A percentile compares a stretch with the other conserved stretches of the same genome.
These are phyloP conservation scores for Metschnikowia shivogae DNA, from an alignment of 805 yeast genomes.

Conservation along the genomic window DNA sequence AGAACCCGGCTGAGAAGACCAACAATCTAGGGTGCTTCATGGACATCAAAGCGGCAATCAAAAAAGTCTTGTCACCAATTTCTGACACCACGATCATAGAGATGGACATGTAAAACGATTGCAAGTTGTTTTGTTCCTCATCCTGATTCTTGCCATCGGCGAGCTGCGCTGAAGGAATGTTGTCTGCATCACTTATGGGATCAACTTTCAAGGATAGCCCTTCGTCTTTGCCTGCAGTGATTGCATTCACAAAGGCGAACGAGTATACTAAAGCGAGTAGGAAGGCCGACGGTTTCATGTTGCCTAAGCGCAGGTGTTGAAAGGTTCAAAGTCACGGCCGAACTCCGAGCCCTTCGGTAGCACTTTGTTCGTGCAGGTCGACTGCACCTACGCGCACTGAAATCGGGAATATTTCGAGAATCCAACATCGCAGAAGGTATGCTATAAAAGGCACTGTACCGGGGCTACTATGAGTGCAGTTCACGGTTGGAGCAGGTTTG, in stretches of 20 bases:
- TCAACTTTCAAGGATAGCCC: slow-evolving; percentile 8
- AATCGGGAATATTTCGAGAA: not conserved
- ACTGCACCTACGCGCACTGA: not conserved
- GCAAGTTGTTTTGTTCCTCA: slow-evolving; percentile 8
- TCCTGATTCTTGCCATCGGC: slow-evolving; percentile 3
- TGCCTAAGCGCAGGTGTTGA: not conserved
- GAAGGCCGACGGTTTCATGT: slow-evolving; percentile 9
- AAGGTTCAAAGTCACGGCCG: not conserved
- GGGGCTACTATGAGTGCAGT: too few relatives aligned
- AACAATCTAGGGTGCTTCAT: slow-evolving; percentile 83
- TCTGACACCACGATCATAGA: slow-evolving; percentile 95
- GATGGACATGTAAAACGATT: slow-evolving; percentile 70
- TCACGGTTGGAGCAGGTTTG: too few relatives aligned
- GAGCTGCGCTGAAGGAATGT: slow-evolving; percentile 6
- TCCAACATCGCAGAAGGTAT: not conserved
- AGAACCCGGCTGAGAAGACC: slow-evolving; percentile 85
- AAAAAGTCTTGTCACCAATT: slow-evolving; percentile 94
- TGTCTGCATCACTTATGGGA: slow-evolving; percentile 10
- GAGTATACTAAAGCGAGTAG: slow-evolving; percentile 6
- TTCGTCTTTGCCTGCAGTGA: not conserved
- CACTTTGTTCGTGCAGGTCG: not conserved
- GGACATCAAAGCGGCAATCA: slow-evolving; percentile 96
- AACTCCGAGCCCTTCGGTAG: not conserved
- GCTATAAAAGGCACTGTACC: too few relatives aligned
- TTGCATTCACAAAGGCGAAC: slow-evolving; percentile 6